These are phyloP conservation scores for Imleria badia DNA, from an alignment of 768 basidiomycete genomes.

Conservation along the genomic window DNA sequence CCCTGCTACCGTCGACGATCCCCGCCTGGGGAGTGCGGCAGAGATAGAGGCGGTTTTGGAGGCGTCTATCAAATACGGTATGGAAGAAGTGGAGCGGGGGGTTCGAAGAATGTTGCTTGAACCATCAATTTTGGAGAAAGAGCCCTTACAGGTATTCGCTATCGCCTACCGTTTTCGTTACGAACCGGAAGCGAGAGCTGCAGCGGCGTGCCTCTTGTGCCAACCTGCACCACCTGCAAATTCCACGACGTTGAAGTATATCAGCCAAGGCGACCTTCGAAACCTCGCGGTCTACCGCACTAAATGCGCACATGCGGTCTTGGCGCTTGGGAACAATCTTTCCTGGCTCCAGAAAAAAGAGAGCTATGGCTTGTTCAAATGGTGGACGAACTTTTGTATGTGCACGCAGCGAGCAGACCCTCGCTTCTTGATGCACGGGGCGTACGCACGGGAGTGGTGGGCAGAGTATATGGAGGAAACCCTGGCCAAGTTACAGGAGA, in stretches of 20 bases:
- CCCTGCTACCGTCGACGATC: conserved; percentile 29
- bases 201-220: conserved; percentile 29
- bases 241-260: neutral
- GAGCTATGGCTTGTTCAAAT: conserved; percentile 25
- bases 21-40: conserved; percentile 10
- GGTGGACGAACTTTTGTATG: conserved; percentile 31
- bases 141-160: conserved; percentile 33
- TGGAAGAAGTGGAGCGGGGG: conserved; percentile 27
- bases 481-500: conserved; percentile 17
- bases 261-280: conserved; percentile 12
- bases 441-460: conserved; percentile 33
- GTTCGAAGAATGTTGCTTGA: conserved; percentile 29
- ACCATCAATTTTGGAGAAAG: conserved; percentile 24
- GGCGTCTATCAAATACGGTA: conserved; percentile 31
- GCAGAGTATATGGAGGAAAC: conserved; percentile 32
- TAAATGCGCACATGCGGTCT: conserved; percentile 19
- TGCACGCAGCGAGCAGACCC: conserved; percentile 21
- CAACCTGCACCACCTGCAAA: conserved; percentile 8
- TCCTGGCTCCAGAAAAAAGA: conserved; percentile 23
- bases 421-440: conserved; percentile 26
- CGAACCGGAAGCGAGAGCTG: conserved; percentile 30
- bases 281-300: conserved; percentile 21
- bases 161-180: conserved; percentile 35
- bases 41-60: conserved; percentile 27
- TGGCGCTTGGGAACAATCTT: conserved; percentile 20